Evolutionary conservation across 495 filamentous ascomycete genomes (phyloP), one percentile per base, ranked within the genome.

Genomic region (Geopyxis carbonaria): DNA sequence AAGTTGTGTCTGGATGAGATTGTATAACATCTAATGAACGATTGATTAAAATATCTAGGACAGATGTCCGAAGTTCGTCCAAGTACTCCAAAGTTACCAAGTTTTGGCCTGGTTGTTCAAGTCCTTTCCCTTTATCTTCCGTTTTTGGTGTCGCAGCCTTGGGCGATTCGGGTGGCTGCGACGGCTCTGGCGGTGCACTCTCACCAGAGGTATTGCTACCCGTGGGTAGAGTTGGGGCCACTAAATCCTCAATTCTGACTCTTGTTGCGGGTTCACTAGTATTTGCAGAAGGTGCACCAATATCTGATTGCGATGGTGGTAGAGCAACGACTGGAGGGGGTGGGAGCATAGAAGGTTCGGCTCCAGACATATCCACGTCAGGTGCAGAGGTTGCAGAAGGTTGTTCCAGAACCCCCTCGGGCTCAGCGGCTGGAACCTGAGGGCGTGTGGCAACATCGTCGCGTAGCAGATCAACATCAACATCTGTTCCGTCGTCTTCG

Each of bases 21-120:
- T 83, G 80, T 27, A 95, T 70, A 34, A 94, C 73, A 57, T 95
- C 85, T 13, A 99, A 66, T 42, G 76, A 89, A 23, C 81, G 80
- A 47, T 93, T 83, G 39, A 94, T 85, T 30, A 95, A 61, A 38
- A 80, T 77, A 5, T 72, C 66, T 22, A 81, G 70, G 31, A 95
- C 63, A 8, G 66, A 67, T 15, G 68, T 67, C 25, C 91, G 75
- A 56, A 82, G 75, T 21, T 70, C 67, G 42, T 94, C 80, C 18
- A 99, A 63, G 51, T 91, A 82, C 42, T 95, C 83, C 34, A 86
- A 61, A 0, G 82, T 84, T 15, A 69, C 55, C 16, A 64, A 50
- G 21, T 64, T 56, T 9, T 64, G 18, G 7, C 5, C 9, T n/a
- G 38, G 28, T 9, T 27, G 21, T 10, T 32, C 34, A 22, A 16